Evolutionary conservation across 306 rosid species (phyloP).

Genomic region (Castanospermum australe): DNA sequence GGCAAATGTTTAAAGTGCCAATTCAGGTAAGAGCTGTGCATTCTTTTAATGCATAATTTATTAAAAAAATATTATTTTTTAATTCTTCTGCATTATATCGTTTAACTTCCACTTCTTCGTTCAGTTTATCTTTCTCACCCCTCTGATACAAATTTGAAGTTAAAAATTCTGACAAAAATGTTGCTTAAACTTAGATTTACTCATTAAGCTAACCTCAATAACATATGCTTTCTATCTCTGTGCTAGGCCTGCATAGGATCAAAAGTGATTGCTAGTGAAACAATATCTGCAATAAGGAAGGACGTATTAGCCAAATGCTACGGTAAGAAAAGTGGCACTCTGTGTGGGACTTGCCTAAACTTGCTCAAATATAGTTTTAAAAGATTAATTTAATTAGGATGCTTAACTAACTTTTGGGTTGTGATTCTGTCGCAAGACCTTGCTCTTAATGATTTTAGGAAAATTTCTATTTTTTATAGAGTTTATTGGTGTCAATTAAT

Average conservation of each 20-base stretch:
- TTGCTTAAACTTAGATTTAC: not conserved
- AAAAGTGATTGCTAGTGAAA: conserved; percentile 88
- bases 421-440: not conserved
- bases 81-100: conserved; percentile 17
- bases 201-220: conserved; percentile 28
- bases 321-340: conserved; percentile 47
- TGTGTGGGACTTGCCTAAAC: conserved; percentile 1
- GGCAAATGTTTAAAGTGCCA: conserved; percentile 96
- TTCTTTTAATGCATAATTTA: conserved; percentile 5
- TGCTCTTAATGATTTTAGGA: too few relatives aligned
- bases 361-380: not conserved
- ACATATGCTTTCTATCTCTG: conserved; percentile 6
- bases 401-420: conserved; percentile 1
- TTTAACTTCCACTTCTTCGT: not conserved
- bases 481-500: too few relatives aligned
- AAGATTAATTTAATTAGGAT: not conserved
- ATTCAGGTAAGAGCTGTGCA: conserved; percentile 62
- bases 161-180: too few relatives aligned
- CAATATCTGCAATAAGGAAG: conserved; percentile 89
- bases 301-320: conserved; percentile 95
- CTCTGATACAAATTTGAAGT: not conserved
- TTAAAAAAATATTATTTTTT: not conserved
- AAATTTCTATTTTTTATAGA: too few relatives aligned
- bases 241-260: conserved; percentile 85
- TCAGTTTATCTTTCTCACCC: conserved; percentile 3